Evolutionary conservation across 768 basidiomycete genomes (phyloP).

Genomic region (Rhizopogon vesiculosus): DNA sequence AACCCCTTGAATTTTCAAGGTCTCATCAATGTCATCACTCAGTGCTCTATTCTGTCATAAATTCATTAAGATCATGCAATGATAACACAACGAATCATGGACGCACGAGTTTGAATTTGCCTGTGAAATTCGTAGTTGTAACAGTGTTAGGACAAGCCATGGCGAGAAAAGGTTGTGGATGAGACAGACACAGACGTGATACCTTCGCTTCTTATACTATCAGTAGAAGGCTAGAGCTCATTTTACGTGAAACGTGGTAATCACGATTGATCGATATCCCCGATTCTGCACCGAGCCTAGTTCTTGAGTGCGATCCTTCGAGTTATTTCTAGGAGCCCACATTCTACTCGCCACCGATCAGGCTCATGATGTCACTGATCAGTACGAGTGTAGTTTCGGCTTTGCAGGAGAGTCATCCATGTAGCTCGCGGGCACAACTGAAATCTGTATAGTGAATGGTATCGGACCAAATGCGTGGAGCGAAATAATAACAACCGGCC

Average conservation of each 20-base stretch:
- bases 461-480: too few relatives aligned
- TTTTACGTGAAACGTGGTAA: not conserved
- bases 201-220: not conserved
- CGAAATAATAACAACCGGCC: not conserved
- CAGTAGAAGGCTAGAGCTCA: not conserved
- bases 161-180: not conserved
- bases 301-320: not conserved
- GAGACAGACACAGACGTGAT: not conserved
- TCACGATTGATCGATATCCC: not conserved
- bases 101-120: not conserved
- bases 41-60: slow-evolving; percentile 52
- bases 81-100: too few relatives aligned
- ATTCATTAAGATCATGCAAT: not conserved
- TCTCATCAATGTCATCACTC: slow-evolving; percentile 51
- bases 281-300: not conserved
- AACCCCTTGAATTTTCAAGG: slow-evolving; percentile 60
- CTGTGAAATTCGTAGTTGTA: not conserved
- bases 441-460: not conserved
- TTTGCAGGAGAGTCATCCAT: not conserved
- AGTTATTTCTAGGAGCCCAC: not conserved
- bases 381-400: too few relatives aligned
- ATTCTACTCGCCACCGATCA: not conserved
- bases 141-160: not conserved
- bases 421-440: not conserved
- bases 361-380: too few relatives aligned